Percentiles rank a stretch among this genome's conserved stretches.
These are phyloP conservation scores for Ceratopteris richardii DNA, from an alignment of 75 land plant species.

Conservation along the genomic window DNA sequence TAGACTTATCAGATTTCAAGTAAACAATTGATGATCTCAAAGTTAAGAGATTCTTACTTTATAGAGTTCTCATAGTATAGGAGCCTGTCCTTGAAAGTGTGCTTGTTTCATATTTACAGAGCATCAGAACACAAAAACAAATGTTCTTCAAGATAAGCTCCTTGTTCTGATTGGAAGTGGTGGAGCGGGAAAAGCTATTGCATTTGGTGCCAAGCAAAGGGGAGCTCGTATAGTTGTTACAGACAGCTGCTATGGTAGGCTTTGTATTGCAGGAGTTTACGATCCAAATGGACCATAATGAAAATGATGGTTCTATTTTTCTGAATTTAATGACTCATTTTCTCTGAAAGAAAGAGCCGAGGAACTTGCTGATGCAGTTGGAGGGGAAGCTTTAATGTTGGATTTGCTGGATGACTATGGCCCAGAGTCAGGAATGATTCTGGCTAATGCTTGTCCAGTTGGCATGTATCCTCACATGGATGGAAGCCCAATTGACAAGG, in stretches of 20 bases:
- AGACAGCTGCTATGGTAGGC: conserved; percentile 67
- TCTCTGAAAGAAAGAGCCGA: conserved; percentile 59
- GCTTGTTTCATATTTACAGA: not conserved
- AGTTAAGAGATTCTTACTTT: no score
- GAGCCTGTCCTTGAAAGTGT: not conserved
- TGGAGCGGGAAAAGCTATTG: conserved; percentile 97
- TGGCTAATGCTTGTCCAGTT: conserved; percentile 88
- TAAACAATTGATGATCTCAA: no score
- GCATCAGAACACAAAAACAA: not conserved
- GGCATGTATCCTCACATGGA: conserved; percentile 86
- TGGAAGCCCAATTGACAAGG: conserved; percentile 79
- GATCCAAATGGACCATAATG: not conserved
- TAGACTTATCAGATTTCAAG: no score
- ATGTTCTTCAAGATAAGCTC: conserved; percentile 31
- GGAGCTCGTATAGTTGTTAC: conserved; percentile 88
- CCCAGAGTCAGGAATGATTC: conserved; percentile 83
- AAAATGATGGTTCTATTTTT: no score
- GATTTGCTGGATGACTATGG: conserved; percentile 54
- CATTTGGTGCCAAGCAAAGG: conserved; percentile 91
- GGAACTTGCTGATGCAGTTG: conserved; percentile 62
- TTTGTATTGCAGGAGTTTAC: no score
- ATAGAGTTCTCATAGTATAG: no score
- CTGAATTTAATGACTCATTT: no score
- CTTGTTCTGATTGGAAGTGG: conserved; percentile 94
- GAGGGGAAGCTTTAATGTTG: conserved; percentile 62